Percentiles rank a stretch among this genome's conserved stretches.
Evolutionary conservation across 78 protist genomes (phyloP).

Genomic region (Cavenderia fasciculata): DNA sequence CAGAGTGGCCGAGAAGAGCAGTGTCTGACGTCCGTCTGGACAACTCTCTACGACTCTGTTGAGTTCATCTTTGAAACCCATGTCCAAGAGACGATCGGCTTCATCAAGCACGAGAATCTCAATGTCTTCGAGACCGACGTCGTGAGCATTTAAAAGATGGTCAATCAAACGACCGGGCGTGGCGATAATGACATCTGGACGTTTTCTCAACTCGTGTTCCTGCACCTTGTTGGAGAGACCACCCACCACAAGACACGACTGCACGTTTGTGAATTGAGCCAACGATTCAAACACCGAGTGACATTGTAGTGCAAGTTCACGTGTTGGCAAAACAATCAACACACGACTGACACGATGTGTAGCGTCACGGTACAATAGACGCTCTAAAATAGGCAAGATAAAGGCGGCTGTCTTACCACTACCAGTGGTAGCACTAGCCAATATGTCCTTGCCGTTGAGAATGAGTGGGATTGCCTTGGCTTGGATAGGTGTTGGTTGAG

Average conservation of each 20-base stretch:
- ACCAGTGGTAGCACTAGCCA: constrained; percentile 93
- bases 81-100: constrained; percentile 93
- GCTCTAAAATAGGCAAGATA: constrained; percentile 89
- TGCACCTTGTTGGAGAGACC: constrained; percentile 86
- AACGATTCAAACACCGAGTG: constrained; percentile 79
- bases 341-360: constrained; percentile 51
- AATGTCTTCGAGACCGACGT: constrained; percentile 83
- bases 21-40: constrained; percentile 89
- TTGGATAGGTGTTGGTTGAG: constrained; percentile 80
- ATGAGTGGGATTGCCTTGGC: constrained; percentile 85
- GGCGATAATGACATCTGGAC: constrained; percentile 93
- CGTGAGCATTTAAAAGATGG: constrained; percentile 86
- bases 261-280: constrained; percentile 79
- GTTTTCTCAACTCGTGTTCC: constrained; percentile 66
- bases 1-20: constrained; percentile 95
- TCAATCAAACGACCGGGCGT: constrained; percentile 97
- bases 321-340: constrained; percentile 88
- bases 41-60: constrained; percentile 81
- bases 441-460: constrained; percentile 85
- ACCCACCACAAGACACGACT: constrained; percentile 87
- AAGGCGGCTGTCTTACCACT: constrained; percentile 96
- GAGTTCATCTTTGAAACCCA: constrained; percentile 91
- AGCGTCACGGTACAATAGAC: constrained; percentile 55
- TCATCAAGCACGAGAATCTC: constrained; percentile 91
- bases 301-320: constrained; percentile 95